Evolutionary conservation across 2,329 filamentous ascomycete genomes (phyloP).

Genomic region (Dactylonectria macrodidyma): DNA sequence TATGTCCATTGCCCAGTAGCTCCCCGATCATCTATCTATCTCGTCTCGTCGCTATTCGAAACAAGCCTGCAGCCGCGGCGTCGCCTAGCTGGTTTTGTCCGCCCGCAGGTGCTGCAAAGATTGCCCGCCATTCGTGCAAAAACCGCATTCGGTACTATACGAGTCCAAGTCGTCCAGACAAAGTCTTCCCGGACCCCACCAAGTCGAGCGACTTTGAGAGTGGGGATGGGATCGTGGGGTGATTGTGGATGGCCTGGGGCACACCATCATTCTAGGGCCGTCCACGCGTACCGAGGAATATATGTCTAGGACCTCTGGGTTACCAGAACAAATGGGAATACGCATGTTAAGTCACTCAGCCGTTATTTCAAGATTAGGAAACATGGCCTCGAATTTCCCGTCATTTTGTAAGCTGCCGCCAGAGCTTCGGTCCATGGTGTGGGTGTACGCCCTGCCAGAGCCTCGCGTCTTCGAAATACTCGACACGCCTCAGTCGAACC

Average conservation of each 20-base stretch:
- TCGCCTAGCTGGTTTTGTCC: conserved; percentile 13
- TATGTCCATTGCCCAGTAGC: not conserved
- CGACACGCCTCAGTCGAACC: conserved; percentile 37
- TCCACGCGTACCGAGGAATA: conserved; percentile 13
- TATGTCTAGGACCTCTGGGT: conserved; percentile 23
- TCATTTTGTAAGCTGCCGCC: conserved; percentile 35
- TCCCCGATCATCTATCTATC: conserved; percentile 17
- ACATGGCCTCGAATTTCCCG: conserved; percentile 30
- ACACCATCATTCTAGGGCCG: conserved; percentile 26
- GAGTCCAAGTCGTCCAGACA: conserved; percentile 19
- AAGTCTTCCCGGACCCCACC: conserved; percentile 28
- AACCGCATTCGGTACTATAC: conserved; percentile 26
- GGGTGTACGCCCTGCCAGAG: conserved; percentile 38
- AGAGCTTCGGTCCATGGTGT: conserved; percentile 41
- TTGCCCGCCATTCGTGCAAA: conserved; percentile 40
- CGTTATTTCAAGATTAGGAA: not conserved
- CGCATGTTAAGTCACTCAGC: conserved; percentile 12
- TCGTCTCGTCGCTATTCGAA: conserved; percentile 29
- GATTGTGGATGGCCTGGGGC: conserved; percentile 33
- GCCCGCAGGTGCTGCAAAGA: conserved; percentile 10
- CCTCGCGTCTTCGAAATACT: conserved; percentile 41
- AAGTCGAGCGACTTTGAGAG: conserved; percentile 29
- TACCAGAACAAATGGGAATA: not conserved
- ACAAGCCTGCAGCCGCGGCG: conserved; percentile 17
- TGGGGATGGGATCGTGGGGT: conserved; percentile 37